Percentiles rank a stretch among this genome's conserved stretches.
These are phyloP conservation scores for Sporothrix variecibatus DNA, from an alignment of 2,329 filamentous ascomycete species.

Conservation along the genomic window DNA sequence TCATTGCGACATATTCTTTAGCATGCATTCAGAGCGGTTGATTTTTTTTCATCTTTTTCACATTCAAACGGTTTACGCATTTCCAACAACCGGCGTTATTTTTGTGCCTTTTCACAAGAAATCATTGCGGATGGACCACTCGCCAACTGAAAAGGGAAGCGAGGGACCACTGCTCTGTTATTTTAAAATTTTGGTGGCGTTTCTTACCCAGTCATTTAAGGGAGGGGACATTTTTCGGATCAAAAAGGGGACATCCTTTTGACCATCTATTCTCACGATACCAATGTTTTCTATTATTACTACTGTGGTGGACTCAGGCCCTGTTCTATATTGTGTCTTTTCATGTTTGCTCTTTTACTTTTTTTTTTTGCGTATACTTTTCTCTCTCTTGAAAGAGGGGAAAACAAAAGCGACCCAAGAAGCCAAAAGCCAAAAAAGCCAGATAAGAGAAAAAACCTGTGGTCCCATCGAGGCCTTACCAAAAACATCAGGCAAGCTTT, in stretches of 20 bases:
- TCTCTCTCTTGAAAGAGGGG: not conserved
- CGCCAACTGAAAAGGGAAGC: not conserved
- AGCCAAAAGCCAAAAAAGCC: conserved; percentile 13
- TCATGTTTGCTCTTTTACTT: not conserved
- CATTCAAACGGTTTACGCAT: not conserved
- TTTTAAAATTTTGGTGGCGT: conserved; percentile 14
- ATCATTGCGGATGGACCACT: not conserved
- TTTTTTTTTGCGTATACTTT: not conserved
- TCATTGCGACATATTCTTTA: not conserved
- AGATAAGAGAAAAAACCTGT: not conserved
- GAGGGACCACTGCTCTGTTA: not conserved
- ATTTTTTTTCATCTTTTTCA: not conserved
- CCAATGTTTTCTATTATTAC: conserved; percentile 24
- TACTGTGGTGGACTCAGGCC: not conserved
- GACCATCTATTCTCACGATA: conserved; percentile 28
- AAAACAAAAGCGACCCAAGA: conserved; percentile 8
- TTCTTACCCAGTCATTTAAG: not conserved
- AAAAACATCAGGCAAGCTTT: conserved; percentile 1
- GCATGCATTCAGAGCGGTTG: conserved; percentile 18
- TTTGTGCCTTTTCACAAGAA: not conserved
- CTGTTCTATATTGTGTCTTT: not conserved
- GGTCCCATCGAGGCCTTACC: not conserved
- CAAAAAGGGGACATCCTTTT: not conserved
- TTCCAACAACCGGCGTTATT: conserved; percentile 4
- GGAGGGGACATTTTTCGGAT: conserved; percentile 6